Conservation (phyloP, 177 flowering plant species). For the Vitis hybrid region DNA sequence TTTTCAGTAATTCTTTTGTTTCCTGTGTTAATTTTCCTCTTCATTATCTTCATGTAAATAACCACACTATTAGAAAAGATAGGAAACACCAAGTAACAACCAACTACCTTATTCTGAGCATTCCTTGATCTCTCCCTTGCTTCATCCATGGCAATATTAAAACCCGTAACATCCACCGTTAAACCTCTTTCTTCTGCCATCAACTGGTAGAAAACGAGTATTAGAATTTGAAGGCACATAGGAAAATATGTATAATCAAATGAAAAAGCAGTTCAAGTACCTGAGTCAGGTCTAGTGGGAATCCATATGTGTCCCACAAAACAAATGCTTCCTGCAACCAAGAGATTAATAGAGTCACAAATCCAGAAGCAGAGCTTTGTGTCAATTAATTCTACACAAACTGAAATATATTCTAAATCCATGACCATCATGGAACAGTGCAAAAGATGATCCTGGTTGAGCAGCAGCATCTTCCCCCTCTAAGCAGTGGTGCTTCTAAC, state of each 20-base stretch:
- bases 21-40: neutral
- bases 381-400: neutral
- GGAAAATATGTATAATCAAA: neutral
- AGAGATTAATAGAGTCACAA: neutral
- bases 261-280: constrained; percentile 28
- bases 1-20: neutral
- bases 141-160: constrained; percentile 78
- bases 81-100: neutral
- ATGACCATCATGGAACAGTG: too few relatives aligned
- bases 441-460: too few relatives aligned
- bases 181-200: constrained; percentile 98
- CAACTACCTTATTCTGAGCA: constrained; percentile 78
- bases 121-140: constrained; percentile 88
- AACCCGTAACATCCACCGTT: constrained; percentile 74
- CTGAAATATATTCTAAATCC: neutral
- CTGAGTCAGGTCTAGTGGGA: constrained; percentile 97
- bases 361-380: neutral
- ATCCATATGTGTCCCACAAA: constrained; percentile 98
- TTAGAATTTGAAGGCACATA: neutral
- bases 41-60: neutral
- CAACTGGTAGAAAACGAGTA: constrained; percentile 42
- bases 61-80: neutral
- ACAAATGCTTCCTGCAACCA: constrained; percentile 91
- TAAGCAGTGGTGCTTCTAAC: too few relatives aligned
- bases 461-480: too few relatives aligned